These are phyloP conservation scores for Fusarium abutilonis DNA, from an alignment of 2,329 filamentous ascomycete genomes.

Conservation along the genomic window DNA sequence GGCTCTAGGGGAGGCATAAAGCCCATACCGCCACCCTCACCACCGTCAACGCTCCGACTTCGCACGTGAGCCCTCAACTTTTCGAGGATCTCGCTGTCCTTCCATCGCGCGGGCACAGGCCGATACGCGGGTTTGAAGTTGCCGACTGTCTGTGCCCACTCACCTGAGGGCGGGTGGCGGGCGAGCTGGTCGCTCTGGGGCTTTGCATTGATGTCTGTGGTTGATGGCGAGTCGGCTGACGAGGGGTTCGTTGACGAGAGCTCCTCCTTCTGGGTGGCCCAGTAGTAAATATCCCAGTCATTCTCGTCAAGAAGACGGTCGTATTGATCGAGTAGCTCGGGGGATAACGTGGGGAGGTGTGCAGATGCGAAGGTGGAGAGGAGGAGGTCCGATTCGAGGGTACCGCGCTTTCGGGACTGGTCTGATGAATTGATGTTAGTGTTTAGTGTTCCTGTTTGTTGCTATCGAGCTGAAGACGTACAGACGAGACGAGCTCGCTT, in stretches of 20 bases:
- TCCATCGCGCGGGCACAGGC: conserved; percentile 88
- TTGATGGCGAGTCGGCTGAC: conserved; percentile 36
- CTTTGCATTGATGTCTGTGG: conserved; percentile 29
- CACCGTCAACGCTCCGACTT: conserved; percentile 59
- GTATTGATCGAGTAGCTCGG: conserved; percentile 80
- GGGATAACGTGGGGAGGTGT: conserved; percentile 78
- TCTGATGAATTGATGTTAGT: conserved; percentile 56
- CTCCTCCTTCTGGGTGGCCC: conserved; percentile 84
- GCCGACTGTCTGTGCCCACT: conserved; percentile 97
- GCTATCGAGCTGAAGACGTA: conserved; percentile 51
- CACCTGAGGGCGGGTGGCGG: conserved; percentile 64
- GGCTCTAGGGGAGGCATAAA: conserved; percentile 64
- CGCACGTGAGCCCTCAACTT: conserved; percentile 85
- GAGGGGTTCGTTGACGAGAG: conserved; percentile 56
- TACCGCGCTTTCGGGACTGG: conserved; percentile 96
- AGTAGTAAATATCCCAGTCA: conserved; percentile 99
- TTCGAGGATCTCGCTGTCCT: conserved; percentile 78
- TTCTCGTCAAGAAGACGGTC: conserved; percentile 97
- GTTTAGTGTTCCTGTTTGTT: neutral
- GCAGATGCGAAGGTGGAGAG: conserved; percentile 92
- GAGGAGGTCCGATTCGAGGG: conserved; percentile 93
- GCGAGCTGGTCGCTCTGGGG: conserved; percentile 48
- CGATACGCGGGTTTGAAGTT: conserved; percentile 94
- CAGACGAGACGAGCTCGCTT: conserved; percentile 85
- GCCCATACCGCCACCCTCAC: conserved; percentile 60